These are phyloP conservation scores for Phytophthora pisi DNA, from an alignment of 352 stramenopile genomes.

Conservation along the genomic window DNA sequence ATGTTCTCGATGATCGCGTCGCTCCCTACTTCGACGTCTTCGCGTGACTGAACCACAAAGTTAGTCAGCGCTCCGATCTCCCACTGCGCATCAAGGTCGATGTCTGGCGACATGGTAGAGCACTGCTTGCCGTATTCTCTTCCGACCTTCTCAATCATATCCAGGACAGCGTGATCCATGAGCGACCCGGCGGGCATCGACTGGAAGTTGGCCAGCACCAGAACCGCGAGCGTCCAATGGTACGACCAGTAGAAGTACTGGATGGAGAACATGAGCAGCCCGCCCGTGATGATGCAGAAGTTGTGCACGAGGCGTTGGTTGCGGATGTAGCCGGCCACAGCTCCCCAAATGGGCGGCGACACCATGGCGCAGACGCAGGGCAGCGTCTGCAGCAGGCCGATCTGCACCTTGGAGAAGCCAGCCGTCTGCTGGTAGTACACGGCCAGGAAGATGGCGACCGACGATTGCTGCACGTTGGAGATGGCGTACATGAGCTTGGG, in stretches of 20 bases:
- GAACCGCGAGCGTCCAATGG: conserved; percentile 45
- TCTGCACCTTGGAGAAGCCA: conserved; percentile 73
- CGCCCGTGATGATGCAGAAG: conserved; percentile 54
- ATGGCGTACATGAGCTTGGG: conserved; percentile 81
- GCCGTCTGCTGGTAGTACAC: conserved; percentile 71
- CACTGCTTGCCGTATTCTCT: conserved; percentile 65
- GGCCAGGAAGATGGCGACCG: conserved; percentile 71
- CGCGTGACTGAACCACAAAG: conserved; percentile 43
- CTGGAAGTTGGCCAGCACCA: conserved; percentile 63
- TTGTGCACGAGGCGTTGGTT: conserved; percentile 68
- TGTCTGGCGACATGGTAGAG: conserved; percentile 28
- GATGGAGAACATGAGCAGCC: conserved; percentile 63
- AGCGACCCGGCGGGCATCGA: conserved; percentile 53
- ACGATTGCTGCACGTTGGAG: conserved; percentile 59
- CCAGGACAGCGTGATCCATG: conserved; percentile 69
- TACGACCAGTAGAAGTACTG: conserved; percentile 59
- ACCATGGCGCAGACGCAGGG: conserved; percentile 65
- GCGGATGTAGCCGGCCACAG: conserved; percentile 60
- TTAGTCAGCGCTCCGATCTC: conserved; percentile 47
- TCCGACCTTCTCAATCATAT: conserved; percentile 68
- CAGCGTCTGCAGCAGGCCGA: conserved; percentile 70
- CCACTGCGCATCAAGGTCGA: conserved; percentile 40
- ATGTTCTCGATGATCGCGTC: conserved; percentile 33
- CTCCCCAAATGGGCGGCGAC: conserved; percentile 69
- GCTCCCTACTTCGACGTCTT: conserved; percentile 32